Percentiles rank a stretch among this genome's conserved stretches.
Conservation (phyloP, 2,329 filamentous ascomycete species). For the Calonectria crousiana region DNA sequence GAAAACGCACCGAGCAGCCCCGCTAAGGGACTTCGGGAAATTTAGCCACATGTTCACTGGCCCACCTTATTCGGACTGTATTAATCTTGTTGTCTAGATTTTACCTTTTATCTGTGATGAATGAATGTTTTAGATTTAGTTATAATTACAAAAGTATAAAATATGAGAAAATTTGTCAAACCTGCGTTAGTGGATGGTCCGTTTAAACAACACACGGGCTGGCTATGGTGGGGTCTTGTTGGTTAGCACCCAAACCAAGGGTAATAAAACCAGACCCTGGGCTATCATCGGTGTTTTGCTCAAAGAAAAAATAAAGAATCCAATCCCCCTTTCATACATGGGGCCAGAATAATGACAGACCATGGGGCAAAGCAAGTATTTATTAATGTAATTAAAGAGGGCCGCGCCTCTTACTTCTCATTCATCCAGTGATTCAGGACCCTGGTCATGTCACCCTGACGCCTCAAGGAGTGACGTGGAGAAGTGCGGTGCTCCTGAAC, state of each 20-base stretch:
- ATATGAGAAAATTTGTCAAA: neutral
- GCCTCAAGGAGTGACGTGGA: neutral
- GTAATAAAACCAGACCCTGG: neutral
- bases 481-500: neutral
- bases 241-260: neutral
- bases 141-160: neutral
- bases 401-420: neutral
- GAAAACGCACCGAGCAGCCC: neutral
- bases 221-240: neutral
- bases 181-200: neutral
- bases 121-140: neutral
- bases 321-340: neutral
- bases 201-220: neutral
- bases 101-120: neutral
- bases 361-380: neutral
- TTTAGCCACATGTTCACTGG: slow-evolving; percentile 4
- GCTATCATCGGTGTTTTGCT: neutral
- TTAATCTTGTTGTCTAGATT: neutral
- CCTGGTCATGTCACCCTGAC: neutral
- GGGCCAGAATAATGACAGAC: neutral
- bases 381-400: neutral
- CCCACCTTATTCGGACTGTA: neutral
- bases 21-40: neutral
- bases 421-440: neutral
- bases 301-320: neutral